Evolutionary conservation across 169 alveolate species (phyloP), one percentile per base, ranked within the genome.

Genomic region (Besnoitia besnoiti): DNA sequence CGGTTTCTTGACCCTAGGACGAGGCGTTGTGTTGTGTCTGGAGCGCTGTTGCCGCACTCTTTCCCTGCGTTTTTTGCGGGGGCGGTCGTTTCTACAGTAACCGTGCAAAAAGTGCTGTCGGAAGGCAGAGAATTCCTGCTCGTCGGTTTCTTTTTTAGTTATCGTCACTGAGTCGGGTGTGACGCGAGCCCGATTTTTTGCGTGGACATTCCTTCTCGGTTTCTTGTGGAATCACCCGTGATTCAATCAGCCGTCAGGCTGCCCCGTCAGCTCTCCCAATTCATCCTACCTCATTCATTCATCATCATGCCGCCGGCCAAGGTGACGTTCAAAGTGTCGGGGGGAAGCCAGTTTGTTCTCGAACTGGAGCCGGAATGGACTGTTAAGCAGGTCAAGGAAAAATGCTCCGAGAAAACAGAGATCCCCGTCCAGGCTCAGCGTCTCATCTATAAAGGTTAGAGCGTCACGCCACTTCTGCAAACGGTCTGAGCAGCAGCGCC

Each of bases 321-420:
- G 40, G 91, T 96, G 79, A 94, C 96, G 49, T 95, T 96, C 91
- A 96, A 96, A 87, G 97, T 96, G 51, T 95, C 98, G 19, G 97
- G 97, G 39, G 97, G 98, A 49, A 93, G 95, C 62, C 96, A 94
- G 59, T 96, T 96, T 87, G 92, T 90, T n/a, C 88, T 96, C 39
- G 85, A 92, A 44, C 94, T 96, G 89, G 96, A 95, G 47, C 95
- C 95, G 37, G 95, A 90, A 46, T 93, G 91, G 50, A 93, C 97
- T 12, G 95, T 97, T 33, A 91, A 91, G 67, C 97, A 96, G 42
- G 90, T 97, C 73, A 97, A 97, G 92, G 94, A 95, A 76, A 94
- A 91, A 49, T 95, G 97, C 93, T 85, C 95, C 30, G 97, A 95
- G 80, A 94, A 96, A 84, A 93, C 96, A 5, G 95, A 93, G 59